Conservation (phyloP, 2,329 filamentous ascomycete species). For the Elsinoe ampelina region DNA sequence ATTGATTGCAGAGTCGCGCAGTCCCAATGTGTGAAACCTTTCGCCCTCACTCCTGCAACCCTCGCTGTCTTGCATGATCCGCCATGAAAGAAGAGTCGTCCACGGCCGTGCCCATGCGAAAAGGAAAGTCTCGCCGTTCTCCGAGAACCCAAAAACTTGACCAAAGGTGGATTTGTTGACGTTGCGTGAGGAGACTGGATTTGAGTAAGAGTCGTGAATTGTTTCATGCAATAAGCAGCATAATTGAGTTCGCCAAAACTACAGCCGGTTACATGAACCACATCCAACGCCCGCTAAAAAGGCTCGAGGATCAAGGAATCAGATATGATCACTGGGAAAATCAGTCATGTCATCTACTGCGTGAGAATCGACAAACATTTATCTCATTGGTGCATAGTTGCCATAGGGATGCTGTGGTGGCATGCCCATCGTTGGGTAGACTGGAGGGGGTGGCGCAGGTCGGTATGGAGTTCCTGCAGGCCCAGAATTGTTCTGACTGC, state of each 20-base stretch:
- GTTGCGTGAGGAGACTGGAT: constrained; percentile 10
- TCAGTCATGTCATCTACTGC: constrained; percentile 12
- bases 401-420: constrained; percentile 54
- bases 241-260: constrained; percentile 17
- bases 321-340: constrained; percentile 26
- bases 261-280: constrained; percentile 20
- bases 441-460: constrained; percentile 73
- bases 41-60: not conserved
- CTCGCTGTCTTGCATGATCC: not conserved
- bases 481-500: constrained; percentile 97
- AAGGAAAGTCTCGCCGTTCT: constrained; percentile 1
- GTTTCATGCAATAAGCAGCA: constrained; percentile 17
- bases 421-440: constrained; percentile 59
- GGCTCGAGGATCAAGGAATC: constrained; percentile 31
- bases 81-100: not conserved
- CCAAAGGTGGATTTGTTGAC: not conserved
- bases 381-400: constrained; percentile 61
- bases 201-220: constrained; percentile 11
- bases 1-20: not conserved
- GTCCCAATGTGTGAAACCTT: constrained; percentile 8
- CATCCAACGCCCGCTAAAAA: constrained; percentile 34
- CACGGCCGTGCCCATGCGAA: not conserved
- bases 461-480: constrained; percentile 93
- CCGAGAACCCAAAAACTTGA: not conserved
- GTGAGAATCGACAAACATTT: constrained; percentile 24